Evolutionary conservation across 202 grass and related monocot genomes (phyloP).

Genomic region (Miscanthus sacchariflorus): DNA sequence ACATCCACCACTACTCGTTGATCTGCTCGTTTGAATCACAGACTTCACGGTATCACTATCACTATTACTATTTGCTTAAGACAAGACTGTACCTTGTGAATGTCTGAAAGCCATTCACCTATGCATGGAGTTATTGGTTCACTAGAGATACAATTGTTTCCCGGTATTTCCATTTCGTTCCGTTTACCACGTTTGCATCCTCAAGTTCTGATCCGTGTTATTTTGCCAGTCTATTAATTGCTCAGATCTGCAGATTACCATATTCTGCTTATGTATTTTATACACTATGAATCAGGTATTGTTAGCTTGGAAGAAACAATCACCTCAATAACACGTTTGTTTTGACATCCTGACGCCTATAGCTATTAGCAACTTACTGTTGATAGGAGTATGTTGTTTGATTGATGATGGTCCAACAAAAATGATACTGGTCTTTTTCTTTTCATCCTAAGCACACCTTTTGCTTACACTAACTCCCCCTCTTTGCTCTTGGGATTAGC

Average conservation of each 20-base stretch:
- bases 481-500: not conserved
- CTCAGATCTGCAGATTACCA: not conserved
- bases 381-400: not conserved
- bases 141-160: not conserved
- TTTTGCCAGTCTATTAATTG: not conserved
- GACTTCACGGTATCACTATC: not conserved
- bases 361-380: not conserved
- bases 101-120: not conserved
- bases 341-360: not conserved
- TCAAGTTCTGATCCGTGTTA: not conserved
- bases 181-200: not conserved
- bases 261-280: conserved; percentile 1
- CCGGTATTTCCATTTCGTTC: not conserved
- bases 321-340: not conserved
- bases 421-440: not conserved
- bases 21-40: not conserved
- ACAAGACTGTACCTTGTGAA: not conserved
- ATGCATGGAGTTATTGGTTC: not conserved
- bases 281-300: conserved; percentile 1
- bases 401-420: not conserved
- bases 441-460: not conserved
- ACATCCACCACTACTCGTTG: not conserved
- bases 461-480: not conserved
- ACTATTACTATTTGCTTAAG: not conserved
- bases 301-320: not conserved